Base-by-base conservation (phyloP, 108 stramenopile species). In the Aurantiochytrium sp. region DNA sequence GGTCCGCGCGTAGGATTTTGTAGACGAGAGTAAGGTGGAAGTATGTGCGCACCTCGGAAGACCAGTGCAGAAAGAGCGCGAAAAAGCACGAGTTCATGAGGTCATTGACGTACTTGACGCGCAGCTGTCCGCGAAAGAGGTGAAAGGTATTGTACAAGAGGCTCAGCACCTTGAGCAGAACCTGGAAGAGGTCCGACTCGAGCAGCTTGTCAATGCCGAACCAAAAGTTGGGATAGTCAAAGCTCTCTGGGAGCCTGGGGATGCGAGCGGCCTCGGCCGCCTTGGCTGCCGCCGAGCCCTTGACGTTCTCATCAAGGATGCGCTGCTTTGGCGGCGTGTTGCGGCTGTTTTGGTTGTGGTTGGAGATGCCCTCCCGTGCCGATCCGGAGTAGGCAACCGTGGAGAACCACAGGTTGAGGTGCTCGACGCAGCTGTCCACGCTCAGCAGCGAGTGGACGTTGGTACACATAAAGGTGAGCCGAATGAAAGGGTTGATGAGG, bases 381-480 rank as follows among this genome's bases (percentile, higher is more conserved):
- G 73, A 27, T 6, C 24, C n/a, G 6, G 73, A 12, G 39, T 81
- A 81, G 0, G 73, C 73, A 6, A 81, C 73, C 6, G 73, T 81
- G 30, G 73, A 81, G 2, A 81, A 81, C 73, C 73, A 81, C 42
- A 81, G 3, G 45, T 81, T 81, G 19, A 81, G 73, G 32, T 81
- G 73, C 73, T 81, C 73, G 24, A 81, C 73, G 73, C 73, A 81
- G 73, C 73, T 81, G 45, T 81, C 73, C 21, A 81, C 73, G 39
- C 73, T 81, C 73, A 81, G 73, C 45, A 81, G 45, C 21, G 73
- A 81, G 45, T 81, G 73, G 32, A 24, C 45, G 2, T 81, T 81
- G 36, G 42, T 48, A 24, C 73, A 81, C 73, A 48, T 48, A 48
- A 81, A 81, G 27, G 73, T 81, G 45, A 81, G 73, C 73, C 32